Evolutionary conservation across 805 yeast genomes (phyloP).

Genomic region (Kluyveromyces starmeri): DNA sequence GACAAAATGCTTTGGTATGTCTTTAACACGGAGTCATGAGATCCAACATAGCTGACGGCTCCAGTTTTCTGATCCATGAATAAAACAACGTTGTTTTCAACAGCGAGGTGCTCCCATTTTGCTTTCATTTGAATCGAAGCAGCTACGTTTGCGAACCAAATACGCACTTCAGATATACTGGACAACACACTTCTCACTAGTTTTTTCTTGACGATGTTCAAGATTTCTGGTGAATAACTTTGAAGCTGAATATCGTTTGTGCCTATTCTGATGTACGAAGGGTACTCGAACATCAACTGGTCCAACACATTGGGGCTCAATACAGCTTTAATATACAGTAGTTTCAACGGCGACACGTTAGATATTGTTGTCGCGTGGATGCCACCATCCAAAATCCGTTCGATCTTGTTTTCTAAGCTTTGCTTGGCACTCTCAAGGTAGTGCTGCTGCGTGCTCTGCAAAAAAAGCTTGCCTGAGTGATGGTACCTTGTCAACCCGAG

Average conservation of each 20-base stretch:
- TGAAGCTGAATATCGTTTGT: slow-evolving; percentile 13
- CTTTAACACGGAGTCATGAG: slow-evolving; percentile 3
- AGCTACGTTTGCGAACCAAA: slow-evolving; percentile 8
- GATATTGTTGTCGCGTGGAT: not conserved
- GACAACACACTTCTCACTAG: slow-evolving; percentile 23
- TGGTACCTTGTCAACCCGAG: not conserved
- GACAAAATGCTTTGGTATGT: not conserved
- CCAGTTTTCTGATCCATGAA: not conserved
- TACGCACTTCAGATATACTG: slow-evolving; percentile 20
- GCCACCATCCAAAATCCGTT: not conserved
- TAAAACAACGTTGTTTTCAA: slow-evolving; percentile 1
- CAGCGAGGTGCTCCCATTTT: not conserved
- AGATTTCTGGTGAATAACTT: slow-evolving; percentile 16
- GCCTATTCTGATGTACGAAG: slow-evolving; percentile 19
- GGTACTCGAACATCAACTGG: slow-evolving; percentile 22
- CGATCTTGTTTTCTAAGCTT: not conserved
- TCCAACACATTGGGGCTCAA: slow-evolving; percentile 12
- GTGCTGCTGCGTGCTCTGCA: not conserved
- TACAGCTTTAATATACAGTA: slow-evolving; percentile 16
- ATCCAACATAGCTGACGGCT: not conserved
- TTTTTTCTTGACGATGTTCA: slow-evolving; percentile 17
- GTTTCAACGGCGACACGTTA: slow-evolving; percentile 19
- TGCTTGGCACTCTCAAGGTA: not conserved
- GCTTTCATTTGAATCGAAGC: not conserved
- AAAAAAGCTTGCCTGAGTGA: not conserved